Evolutionary conservation across 164 flowering plant genomes (phyloP).

Genomic region (Liriodendron chinense): DNA sequence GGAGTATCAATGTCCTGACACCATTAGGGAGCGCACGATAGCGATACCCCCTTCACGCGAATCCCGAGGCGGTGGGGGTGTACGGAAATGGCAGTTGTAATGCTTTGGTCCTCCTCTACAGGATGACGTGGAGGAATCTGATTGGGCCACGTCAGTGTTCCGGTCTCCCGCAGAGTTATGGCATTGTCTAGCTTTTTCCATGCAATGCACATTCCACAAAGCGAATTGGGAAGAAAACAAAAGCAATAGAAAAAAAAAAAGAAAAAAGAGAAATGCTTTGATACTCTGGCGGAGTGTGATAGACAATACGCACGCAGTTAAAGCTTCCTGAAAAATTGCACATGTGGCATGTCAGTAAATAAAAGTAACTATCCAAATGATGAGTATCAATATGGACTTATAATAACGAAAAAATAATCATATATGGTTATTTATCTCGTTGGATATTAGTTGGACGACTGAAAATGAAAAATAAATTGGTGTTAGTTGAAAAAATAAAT

Average conservation of each 20-base stretch:
- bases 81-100: no score
- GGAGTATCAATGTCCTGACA: no score
- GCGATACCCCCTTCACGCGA: no score
- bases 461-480: no score
- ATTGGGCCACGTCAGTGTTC: neutral
- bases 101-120: no score
- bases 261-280: neutral
- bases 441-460: no score
- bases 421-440: no score
- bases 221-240: neutral
- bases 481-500: no score
- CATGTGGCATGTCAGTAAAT: neutral
- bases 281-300: neutral
- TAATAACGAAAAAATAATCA: no score
- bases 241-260: neutral
- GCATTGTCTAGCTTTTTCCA: conserved; percentile 13
- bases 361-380: neutral
- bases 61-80: no score
- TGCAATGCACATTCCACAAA: conserved; percentile 11
- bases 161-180: conserved; percentile 4
- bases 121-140: neutral
- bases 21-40: no score
- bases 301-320: neutral
- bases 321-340: neutral
- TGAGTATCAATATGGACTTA: no score